Evolutionary conservation across 2,329 filamentous ascomycete species (phyloP).

Genomic region (Harringtonia aguacate): DNA sequence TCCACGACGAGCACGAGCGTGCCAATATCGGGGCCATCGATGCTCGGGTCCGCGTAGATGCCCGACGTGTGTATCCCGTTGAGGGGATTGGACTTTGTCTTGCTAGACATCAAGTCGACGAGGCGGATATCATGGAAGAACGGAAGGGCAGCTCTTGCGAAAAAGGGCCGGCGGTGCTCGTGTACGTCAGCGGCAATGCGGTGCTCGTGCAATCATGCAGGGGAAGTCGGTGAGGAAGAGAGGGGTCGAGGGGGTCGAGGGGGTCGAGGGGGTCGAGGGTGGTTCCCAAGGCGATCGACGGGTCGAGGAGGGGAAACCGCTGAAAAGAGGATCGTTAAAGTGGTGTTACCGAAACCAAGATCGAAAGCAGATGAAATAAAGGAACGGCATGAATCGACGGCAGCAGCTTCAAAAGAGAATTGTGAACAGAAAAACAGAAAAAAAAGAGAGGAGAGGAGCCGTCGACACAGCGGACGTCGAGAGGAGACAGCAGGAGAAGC

Average conservation of each 20-base stretch:
- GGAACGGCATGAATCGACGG: not conserved
- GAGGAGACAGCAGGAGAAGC: constrained; percentile 1
- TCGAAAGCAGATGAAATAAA: not conserved
- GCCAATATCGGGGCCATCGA: constrained; percentile 88
- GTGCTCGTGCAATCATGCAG: no score
- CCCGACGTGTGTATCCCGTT: constrained; percentile 72
- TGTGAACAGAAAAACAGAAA: not conserved
- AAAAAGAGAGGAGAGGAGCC: not conserved
- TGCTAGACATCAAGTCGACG: constrained; percentile 35
- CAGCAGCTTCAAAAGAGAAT: not conserved
- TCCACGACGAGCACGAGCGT: constrained; percentile 89
- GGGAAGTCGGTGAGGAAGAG: no score
- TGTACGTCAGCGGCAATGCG: no score
- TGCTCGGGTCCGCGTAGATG: constrained; percentile 87
- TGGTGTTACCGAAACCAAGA: no score
- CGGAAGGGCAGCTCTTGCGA: not conserved
- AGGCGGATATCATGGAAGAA: not conserved
- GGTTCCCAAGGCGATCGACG: not conserved
- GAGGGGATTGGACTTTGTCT: constrained; percentile 42
- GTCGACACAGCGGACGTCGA: not conserved
- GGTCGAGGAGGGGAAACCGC: no score
- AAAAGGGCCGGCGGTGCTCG: not conserved
- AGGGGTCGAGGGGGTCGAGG: no score
- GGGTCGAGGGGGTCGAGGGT: no score
- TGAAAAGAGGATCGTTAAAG: no score